These are phyloP conservation scores for Phytophthora macrochlamydospora DNA, from an alignment of 352 stramenopile species.

Conservation along the genomic window DNA sequence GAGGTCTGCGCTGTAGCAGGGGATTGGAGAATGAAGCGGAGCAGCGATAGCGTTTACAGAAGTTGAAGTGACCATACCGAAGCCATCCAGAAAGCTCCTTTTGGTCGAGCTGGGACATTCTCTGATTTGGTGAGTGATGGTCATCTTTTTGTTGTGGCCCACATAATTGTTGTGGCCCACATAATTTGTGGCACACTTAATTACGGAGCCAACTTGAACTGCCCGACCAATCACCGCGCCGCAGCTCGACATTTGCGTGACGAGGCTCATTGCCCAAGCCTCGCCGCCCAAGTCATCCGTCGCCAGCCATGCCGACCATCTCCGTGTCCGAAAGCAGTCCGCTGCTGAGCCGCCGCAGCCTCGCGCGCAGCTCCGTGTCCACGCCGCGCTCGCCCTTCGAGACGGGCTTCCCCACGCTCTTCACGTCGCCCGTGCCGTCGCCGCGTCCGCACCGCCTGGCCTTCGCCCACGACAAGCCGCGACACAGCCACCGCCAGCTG, in stretches of 20 bases:
- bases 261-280: too few relatives aligned
- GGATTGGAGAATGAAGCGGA: constrained; percentile 17
- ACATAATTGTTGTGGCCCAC: too few relatives aligned
- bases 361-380: constrained; percentile 17
- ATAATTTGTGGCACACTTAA: too few relatives aligned
- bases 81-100: not conserved
- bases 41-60: not conserved
- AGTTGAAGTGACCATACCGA: not conserved
- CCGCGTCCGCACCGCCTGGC: constrained; percentile 58
- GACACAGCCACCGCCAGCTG: constrained; percentile 46
- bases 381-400: constrained; percentile 70
- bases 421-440: constrained; percentile 57
- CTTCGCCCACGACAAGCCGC: constrained; percentile 46
- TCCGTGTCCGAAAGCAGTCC: constrained; percentile 25
- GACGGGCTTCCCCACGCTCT: constrained; percentile 73
- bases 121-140: not conserved
- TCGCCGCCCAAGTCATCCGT: constrained; percentile 4
- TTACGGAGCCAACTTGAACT: constrained; percentile 12
- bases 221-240: constrained; percentile 14
- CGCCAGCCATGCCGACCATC: constrained; percentile 22
- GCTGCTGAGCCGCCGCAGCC: constrained; percentile 24
- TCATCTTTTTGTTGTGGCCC: not conserved
- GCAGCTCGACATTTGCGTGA: constrained; percentile 8
- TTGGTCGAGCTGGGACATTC: not conserved
- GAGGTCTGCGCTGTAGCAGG: not conserved